Evolutionary conservation across 2,329 filamentous ascomycete genomes (phyloP).

Genomic region (Penicillium freii): DNA sequence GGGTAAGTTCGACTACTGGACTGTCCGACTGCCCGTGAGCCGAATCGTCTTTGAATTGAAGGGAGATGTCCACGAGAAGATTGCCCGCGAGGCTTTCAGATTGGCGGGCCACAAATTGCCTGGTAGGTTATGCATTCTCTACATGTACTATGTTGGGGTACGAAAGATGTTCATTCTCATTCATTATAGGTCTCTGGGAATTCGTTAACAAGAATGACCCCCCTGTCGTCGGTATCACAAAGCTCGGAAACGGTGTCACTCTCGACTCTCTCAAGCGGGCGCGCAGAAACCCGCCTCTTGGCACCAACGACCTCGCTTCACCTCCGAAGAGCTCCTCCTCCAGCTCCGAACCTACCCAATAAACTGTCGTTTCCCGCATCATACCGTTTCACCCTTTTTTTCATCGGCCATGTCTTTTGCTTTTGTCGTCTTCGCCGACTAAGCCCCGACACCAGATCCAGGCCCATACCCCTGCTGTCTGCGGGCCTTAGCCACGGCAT

Average conservation of each 20-base stretch:
- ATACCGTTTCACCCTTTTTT: conserved; percentile 13
- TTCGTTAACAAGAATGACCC: conserved; percentile 92
- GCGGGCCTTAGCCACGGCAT: conserved; percentile 44
- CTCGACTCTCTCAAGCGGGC: conserved; percentile 80
- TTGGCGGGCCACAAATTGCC: conserved; percentile 93
- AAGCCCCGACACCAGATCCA: conserved; percentile 57
- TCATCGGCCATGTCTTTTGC: conserved; percentile 11
- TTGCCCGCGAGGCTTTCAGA: conserved; percentile 88
- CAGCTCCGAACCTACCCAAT: conserved; percentile 37
- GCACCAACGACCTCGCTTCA: conserved; percentile 29
- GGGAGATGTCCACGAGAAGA: conserved; percentile 89
- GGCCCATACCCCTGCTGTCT: conserved; percentile 55
- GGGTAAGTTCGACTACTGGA: conserved; percentile 96
- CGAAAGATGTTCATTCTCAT: conserved; percentile 20
- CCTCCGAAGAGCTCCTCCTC: conserved; percentile 37
- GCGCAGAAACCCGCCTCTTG: conserved; percentile 61
- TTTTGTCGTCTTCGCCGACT: conserved; percentile 16
- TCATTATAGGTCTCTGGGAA: conserved; percentile 62
- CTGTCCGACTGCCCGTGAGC: conserved; percentile 81
- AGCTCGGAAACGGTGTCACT: conserved; percentile 76
- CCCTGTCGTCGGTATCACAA: conserved; percentile 87
- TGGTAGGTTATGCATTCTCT: conserved; percentile 54
- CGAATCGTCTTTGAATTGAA: conserved; percentile 91
- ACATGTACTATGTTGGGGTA: not conserved
- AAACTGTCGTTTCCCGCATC: conserved; percentile 19